Conservation (phyloP, 202 grass and related monocot species). For the Carex arenaria region DNA sequence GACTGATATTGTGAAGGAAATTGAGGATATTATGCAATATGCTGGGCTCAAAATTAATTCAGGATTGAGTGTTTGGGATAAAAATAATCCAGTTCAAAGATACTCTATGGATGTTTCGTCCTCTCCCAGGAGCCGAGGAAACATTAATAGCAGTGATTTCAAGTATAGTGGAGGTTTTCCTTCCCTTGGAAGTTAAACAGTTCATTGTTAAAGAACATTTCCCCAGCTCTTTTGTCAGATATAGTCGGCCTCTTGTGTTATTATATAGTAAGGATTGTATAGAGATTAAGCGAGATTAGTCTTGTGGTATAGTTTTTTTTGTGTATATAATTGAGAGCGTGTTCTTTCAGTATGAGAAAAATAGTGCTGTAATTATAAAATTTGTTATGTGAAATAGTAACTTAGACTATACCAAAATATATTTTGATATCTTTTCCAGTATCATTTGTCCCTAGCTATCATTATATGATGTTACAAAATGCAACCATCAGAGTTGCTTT, state of each 20-base stretch:
- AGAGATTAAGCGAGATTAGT: no score
- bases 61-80: slow-evolving; percentile 41
- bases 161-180: slow-evolving; percentile 64
- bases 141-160: slow-evolving; percentile 46
- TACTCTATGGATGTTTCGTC: slow-evolving; percentile 38
- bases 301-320: no score
- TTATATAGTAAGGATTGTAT: neutral
- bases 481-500: no score
- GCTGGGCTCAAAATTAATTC: slow-evolving; percentile 36
- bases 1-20: slow-evolving; percentile 65
- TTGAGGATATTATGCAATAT: slow-evolving; percentile 58
- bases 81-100: neutral
- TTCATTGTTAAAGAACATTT: neutral
- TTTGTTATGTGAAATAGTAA: no score
- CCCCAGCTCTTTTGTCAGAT: neutral
- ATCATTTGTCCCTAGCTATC: no score
- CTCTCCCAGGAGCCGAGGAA: slow-evolving; percentile 8
- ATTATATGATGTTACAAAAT: no score
- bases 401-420: no score
- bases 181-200: slow-evolving; percentile 34
- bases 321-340: neutral
- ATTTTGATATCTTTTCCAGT: no score
- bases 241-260: neutral
- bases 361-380: neutral
- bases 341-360: neutral